A percentile compares a stretch with the other conserved stretches of the same genome.
Evolutionary conservation across 139 green algal species (phyloP).

Genomic region (Bryopsis sp.): DNA sequence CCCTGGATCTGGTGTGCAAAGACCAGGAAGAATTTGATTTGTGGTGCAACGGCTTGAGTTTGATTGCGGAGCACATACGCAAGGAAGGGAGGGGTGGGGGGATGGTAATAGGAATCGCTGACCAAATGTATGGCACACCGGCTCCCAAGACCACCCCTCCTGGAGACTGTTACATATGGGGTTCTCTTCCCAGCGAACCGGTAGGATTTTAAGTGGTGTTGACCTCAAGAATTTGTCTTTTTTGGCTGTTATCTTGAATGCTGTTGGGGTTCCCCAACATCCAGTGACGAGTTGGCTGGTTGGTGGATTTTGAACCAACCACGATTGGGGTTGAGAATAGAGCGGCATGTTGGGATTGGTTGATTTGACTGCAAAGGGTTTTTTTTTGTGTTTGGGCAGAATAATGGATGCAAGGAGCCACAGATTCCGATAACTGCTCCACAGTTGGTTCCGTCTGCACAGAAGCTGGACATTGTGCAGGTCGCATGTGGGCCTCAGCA

Average conservation of each 20-base stretch:
- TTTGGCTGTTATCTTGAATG: neutral
- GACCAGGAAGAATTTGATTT: neutral
- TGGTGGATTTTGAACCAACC: neutral
- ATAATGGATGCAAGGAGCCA: neutral
- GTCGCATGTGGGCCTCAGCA: slow-evolving; percentile 13
- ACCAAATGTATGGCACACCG: neutral
- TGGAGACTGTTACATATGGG: slow-evolving; percentile 19
- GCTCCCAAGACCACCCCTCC: neutral
- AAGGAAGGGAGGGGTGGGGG: neutral
- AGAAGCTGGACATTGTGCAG: slow-evolving; percentile 15
- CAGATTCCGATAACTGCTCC: neutral
- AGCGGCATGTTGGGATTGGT: neutral
- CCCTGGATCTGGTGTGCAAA: slow-evolving; percentile 2
- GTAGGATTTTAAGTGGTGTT: neutral
- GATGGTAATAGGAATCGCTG: neutral
- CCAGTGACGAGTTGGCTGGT: neutral
- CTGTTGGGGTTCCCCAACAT: neutral
- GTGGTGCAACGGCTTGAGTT: neutral
- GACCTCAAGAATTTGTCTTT: neutral
- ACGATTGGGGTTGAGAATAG: neutral
- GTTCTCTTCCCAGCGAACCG: neutral
- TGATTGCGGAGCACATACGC: neutral
- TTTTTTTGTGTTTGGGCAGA: neutral
- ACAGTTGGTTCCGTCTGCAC: slow-evolving; percentile 6
- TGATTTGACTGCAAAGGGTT: neutral